A percentile compares a stretch with the other conserved stretches of the same genome.
These are phyloP conservation scores for Ascochyta koolunga DNA, from an alignment of 2,329 filamentous ascomycete genomes.

Conservation along the genomic window DNA sequence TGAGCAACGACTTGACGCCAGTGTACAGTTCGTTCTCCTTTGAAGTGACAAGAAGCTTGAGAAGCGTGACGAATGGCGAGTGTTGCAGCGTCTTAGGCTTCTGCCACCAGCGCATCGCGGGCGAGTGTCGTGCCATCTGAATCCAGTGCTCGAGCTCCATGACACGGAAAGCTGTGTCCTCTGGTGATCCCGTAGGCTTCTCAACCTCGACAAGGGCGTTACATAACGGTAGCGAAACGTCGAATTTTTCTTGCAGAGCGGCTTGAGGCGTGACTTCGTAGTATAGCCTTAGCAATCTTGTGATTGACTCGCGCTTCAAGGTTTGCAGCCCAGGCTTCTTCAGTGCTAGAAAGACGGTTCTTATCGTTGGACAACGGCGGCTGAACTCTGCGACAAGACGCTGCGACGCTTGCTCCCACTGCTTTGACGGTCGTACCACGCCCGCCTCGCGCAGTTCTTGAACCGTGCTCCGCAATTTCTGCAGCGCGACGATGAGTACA, in stretches of 20 bases:
- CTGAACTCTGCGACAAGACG: slow-evolving; percentile 77
- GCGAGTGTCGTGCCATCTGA: slow-evolving; percentile 78
- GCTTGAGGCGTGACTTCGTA: slow-evolving; percentile 81
- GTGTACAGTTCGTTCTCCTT: slow-evolving; percentile 56
- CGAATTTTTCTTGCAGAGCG: slow-evolving; percentile 83
- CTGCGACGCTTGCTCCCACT: slow-evolving; percentile 74
- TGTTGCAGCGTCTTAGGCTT: slow-evolving; percentile 68
- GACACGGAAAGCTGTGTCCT: slow-evolving; percentile 63
- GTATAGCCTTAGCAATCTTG: slow-evolving; percentile 80
- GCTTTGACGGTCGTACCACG: slow-evolving; percentile 42
- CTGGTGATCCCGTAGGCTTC: slow-evolving; percentile 41
- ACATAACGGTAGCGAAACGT: slow-evolving; percentile 79
- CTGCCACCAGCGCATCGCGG: slow-evolving; percentile 89
- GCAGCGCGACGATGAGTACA: slow-evolving; percentile 76
- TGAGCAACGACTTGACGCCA: slow-evolving; percentile 63
- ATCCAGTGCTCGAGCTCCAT: slow-evolving; percentile 84
- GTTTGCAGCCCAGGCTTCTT: slow-evolving; percentile 72
- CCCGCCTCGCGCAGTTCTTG: slow-evolving; percentile 63
- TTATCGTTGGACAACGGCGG: slow-evolving; percentile 78
- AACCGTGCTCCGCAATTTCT: slow-evolving; percentile 73
- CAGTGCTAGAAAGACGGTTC: slow-evolving; percentile 78
- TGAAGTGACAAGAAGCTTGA: slow-evolving; percentile 63
- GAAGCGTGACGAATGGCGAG: slow-evolving; percentile 74
- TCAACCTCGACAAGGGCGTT: slow-evolving; percentile 69
- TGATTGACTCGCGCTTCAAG: slow-evolving; percentile 78